Evolutionary conservation across 2,329 filamentous ascomycete genomes (phyloP).

Genomic region (Polytolypa hystricis): DNA sequence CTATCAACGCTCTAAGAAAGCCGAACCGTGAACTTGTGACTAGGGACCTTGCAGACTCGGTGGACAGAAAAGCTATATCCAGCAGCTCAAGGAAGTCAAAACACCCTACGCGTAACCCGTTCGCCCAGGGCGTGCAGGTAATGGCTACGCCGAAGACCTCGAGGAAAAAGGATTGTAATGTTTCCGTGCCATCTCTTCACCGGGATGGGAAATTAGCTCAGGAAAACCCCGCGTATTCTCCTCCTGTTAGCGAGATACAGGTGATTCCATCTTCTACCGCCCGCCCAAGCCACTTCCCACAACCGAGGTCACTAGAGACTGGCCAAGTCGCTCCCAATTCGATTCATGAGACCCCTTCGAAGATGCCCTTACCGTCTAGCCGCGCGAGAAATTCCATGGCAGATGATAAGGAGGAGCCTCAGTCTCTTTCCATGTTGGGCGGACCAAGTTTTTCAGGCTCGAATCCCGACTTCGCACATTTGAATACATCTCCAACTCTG

Average conservation of each 20-base stretch:
- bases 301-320: conserved; percentile 13
- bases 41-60: conserved; percentile 34
- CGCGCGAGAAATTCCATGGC: background rate
- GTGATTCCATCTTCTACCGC: conserved; percentile 23
- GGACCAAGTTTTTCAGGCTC: conserved; percentile 2
- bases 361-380: conserved; percentile 7
- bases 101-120: conserved; percentile 31
- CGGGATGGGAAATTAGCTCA: conserved; percentile 20
- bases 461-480: background rate
- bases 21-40: conserved; percentile 37
- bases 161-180: conserved; percentile 11
- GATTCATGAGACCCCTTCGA: conserved; percentile 30
- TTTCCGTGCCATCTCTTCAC: conserved; percentile 19
- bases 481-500: conserved; percentile 5
- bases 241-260: conserved; percentile 20
- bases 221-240: conserved; percentile 18
- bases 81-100: conserved; percentile 28
- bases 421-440: no score
- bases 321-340: conserved; percentile 2
- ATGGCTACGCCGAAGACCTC: conserved; percentile 34
- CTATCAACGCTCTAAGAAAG: conserved; percentile 36
- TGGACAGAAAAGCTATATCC: conserved; percentile 21
- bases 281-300: conserved; percentile 20
- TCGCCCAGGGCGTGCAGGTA: conserved; percentile 36
- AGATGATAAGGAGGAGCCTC: no score